Evolutionary conservation across 2,329 filamentous ascomycete species (phyloP).

Genomic region (Alternaria viburni): DNA sequence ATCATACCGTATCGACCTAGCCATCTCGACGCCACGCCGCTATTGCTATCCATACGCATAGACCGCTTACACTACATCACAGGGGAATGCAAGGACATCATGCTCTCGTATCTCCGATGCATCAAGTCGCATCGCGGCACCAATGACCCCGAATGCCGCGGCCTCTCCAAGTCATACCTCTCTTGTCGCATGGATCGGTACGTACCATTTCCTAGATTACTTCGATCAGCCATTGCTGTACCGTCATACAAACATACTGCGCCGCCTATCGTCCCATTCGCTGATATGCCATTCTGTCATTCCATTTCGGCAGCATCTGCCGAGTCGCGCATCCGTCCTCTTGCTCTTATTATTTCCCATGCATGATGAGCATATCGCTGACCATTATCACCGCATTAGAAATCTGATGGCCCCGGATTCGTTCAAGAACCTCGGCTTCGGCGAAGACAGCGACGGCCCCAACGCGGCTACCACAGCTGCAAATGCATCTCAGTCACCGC

Average conservation of each 20-base stretch:
- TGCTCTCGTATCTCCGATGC: conserved; percentile 83
- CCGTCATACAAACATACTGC: background rate
- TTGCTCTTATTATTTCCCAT: conserved; percentile 4
- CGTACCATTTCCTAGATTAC: no score
- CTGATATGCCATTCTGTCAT: conserved; percentile 25
- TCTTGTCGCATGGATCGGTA: conserved; percentile 94
- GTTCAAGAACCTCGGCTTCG: conserved; percentile 90
- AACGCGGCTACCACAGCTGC: conserved; percentile 30
- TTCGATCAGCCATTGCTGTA: no score
- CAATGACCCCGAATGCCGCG: conserved; percentile 85
- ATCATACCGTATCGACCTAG: conserved; percentile 36
- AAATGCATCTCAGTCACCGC: conserved; percentile 34
- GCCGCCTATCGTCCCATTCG: background rate
- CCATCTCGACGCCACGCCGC: background rate
- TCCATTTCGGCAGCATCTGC: conserved; percentile 32
- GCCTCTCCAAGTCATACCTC: conserved; percentile 86
- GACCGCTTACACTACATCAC: conserved; percentile 21
- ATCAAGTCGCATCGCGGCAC: conserved; percentile 83
- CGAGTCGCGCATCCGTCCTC: background rate
- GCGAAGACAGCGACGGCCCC: conserved; percentile 53
- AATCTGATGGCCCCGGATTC: conserved; percentile 97
- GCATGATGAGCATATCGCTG: conserved; percentile 6
- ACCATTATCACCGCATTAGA: conserved; percentile 40
- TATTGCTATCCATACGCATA: no score
- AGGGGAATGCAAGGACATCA: conserved; percentile 94